phyloP scores from a whole-genome alignment of 148 eudicot genomes.

The Cornus suecica region DNA sequence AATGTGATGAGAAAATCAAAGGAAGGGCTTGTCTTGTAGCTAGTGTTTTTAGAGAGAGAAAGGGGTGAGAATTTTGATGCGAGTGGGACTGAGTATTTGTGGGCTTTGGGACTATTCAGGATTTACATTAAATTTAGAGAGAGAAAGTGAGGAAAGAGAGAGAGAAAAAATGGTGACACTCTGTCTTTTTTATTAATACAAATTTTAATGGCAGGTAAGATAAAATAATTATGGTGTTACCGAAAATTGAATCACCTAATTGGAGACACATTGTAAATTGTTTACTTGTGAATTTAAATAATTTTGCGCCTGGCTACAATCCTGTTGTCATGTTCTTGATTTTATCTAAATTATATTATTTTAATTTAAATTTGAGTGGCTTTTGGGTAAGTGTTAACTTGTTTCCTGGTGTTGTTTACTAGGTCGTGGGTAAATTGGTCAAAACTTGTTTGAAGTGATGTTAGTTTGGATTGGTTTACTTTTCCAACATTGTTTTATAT shows the following conservation, averaged over 20 bases:
- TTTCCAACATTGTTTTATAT: too few relatives aligned
- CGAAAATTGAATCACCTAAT: neutral
- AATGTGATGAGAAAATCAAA: neutral
- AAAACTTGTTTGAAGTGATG: neutral
- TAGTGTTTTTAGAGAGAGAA: slow-evolving; percentile 10
- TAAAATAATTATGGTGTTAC: neutral
- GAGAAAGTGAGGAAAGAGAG: neutral
- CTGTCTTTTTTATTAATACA: neutral
- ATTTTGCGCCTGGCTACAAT: too few relatives aligned
- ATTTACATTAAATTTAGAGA: neutral
- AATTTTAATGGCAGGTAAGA: neutral
- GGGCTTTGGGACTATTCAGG: slow-evolving; percentile 1
- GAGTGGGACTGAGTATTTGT: neutral
- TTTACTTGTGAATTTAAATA: too few relatives aligned
- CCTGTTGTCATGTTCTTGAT: too few relatives aligned
- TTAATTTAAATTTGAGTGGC: neutral
- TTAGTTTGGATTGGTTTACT: too few relatives aligned
- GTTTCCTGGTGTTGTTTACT: neutral
- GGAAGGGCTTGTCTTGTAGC: neutral
- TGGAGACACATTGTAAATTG: neutral
- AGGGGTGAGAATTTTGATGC: neutral
- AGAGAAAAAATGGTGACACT: neutral
- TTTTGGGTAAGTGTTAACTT: neutral
- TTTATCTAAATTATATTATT: too few relatives aligned
- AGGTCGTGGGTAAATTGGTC: neutral